These are phyloP conservation scores for Cryptococcus amylolentus DNA, from an alignment of 1,284 basidiomycete genomes.

Conservation along the genomic window DNA sequence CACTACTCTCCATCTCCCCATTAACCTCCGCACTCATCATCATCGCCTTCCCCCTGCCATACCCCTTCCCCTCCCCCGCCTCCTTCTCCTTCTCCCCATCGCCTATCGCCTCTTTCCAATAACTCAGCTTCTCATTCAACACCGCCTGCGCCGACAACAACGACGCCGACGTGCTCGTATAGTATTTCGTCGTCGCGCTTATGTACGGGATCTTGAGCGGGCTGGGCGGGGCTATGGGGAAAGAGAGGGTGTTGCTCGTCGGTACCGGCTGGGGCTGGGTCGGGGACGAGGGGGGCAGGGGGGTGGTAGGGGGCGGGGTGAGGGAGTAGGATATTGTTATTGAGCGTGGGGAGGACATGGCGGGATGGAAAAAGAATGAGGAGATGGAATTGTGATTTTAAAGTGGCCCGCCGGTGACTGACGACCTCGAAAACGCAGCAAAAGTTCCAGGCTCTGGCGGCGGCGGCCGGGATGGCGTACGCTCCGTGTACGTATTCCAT, in stretches of 20 bases:
- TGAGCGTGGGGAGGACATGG: neutral
- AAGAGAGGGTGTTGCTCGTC: conserved; percentile 1
- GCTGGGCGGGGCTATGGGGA: conserved; percentile 3
- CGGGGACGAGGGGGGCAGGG: conserved; percentile 3
- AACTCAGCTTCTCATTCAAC: conserved; percentile 24
- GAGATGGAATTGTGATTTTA: no score
- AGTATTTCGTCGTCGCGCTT: conserved; percentile 22
- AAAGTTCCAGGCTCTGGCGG: no score
- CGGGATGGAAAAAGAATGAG: no score
- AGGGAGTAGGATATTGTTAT: conserved; percentile 22
- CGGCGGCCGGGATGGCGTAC: no score
- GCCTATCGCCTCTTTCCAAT: conserved; percentile 33
- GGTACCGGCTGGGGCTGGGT: conserved; percentile 9
- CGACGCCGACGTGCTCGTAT: conserved; percentile 14
- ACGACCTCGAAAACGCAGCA: no score
- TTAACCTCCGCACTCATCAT: conserved; percentile 26
- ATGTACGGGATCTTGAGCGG: neutral
- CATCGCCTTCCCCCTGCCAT: conserved; percentile 29
- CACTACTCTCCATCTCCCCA: conserved; percentile 9
- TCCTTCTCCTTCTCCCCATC: conserved; percentile 33
- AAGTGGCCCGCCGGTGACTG: no score
- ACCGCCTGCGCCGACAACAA: conserved; percentile 18
- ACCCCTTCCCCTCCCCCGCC: conserved; percentile 21
- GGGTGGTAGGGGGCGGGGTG: conserved; percentile 15
- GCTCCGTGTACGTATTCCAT: no score